Base-by-base conservation (phyloP, 2,329 filamentous ascomycete genomes). In the Alternaria brassicae region DNA sequence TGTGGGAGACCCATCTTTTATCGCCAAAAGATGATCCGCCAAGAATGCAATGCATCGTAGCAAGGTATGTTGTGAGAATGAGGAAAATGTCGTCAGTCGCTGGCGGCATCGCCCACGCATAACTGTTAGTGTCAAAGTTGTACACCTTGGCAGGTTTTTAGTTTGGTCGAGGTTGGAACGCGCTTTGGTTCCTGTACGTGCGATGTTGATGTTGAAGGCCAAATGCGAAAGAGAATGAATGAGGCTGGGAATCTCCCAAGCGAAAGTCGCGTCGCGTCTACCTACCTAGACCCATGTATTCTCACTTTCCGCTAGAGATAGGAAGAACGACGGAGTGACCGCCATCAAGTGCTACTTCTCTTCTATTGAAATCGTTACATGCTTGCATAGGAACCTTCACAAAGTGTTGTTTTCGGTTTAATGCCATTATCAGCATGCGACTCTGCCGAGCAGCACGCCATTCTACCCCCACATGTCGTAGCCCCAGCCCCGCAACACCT, bases 391-490 rank as follows among this genome's bases (percentile, higher is more conserved):
- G 10, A 32, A 6, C 12, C 10, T 2, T 12, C 23, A 12, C 12
- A 30, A 19, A 27, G 12, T 17, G 17, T 32, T 47, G 21, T 47
- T 47, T 32, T 27, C 42, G 27, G 42, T 21, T 47, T 13, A 19
- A 47, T 47, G 17, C 8, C 17, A 47, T 15, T 21, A 19, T 27
- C 17, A 32, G 42, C 12, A 32, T 32, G 17, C 0, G 7, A 32
- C 27, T 4, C 42, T 47, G 42, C 27, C 44, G 7, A 47, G 17
- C 44, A 67, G 63, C 67, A 67, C 67, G 69, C 57, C 58, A 71
- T 71, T 30, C 13, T 25, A 50, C 45, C 66, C 65, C 65, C 63
- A 67, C 63, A 70, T 69, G 55, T 62, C 66, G 66, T 49, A 47
- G 21, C 54, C 15, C 7, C 41, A 53, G 65, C 63, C 66, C 66